These are phyloP conservation scores for Dissophora globulifera DNA, from an alignment of 192 early-diverging fungal species.

Conservation along the genomic window DNA sequence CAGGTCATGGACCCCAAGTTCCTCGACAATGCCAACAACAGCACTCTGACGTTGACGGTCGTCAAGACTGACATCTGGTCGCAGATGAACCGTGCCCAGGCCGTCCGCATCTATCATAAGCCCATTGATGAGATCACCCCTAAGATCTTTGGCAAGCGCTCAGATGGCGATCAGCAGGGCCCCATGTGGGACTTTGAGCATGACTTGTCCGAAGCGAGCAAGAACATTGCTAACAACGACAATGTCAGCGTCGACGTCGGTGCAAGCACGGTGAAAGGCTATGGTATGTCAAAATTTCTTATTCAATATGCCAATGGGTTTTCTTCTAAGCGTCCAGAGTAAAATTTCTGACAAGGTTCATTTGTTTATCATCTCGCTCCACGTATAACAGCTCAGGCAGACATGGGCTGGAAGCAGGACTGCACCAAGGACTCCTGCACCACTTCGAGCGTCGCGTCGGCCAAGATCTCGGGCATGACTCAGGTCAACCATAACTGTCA, in stretches of 20 bases:
- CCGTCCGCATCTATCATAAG: slow-evolving; percentile 22
- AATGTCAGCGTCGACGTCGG: slow-evolving; percentile 30
- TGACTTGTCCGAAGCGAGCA: slow-evolving; percentile 5
- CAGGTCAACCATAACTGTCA: slow-evolving; percentile 31
- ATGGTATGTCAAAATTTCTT: slow-evolving; percentile 36
- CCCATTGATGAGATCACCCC: slow-evolving; percentile 19
- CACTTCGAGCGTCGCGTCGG: slow-evolving; percentile 26
- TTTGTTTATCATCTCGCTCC: too few relatives aligned
- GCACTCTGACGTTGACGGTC: slow-evolving; percentile 14
- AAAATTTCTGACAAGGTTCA: too few relatives aligned
- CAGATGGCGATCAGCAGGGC: slow-evolving; percentile 19
- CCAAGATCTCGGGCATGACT: slow-evolving; percentile 42
- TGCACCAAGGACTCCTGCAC: slow-evolving; percentile 37
- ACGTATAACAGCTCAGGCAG: slow-evolving; percentile 44
- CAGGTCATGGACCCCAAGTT: slow-evolving; percentile 31
- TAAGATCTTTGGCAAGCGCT: slow-evolving; percentile 21
- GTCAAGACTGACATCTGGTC: slow-evolving; percentile 37
- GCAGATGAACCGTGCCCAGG: slow-evolving; percentile 38
- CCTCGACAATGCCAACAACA: slow-evolving; percentile 5
- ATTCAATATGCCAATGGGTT: too few relatives aligned
- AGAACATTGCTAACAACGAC: slow-evolving; percentile 3
- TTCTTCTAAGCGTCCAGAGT: too few relatives aligned
- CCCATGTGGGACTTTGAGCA: slow-evolving; percentile 48
- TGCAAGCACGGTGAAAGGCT: slow-evolving; percentile 24
- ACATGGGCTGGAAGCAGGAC: slow-evolving; percentile 40